Base-by-base conservation (phyloP, 2,329 filamentous ascomycete species). In the Ceratocystis harringtonii region DNA sequence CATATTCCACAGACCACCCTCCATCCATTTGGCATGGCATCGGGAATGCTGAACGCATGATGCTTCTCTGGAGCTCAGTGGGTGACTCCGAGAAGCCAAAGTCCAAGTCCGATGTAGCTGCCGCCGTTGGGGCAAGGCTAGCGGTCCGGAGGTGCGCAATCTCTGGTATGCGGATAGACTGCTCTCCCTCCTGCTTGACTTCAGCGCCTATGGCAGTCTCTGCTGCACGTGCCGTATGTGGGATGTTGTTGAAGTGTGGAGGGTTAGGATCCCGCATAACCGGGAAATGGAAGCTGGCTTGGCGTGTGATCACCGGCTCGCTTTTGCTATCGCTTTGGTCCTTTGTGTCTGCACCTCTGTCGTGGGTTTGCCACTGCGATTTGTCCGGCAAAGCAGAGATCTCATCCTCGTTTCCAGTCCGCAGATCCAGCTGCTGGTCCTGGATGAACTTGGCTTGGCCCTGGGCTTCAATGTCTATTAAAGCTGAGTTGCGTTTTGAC, bases 1-100 rank as follows among this genome's bases (percentile, higher is more conserved):
- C 91, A 74, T 96, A 96, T 75, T 96, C 92, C 15, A 94, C 90
- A 69, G 84, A 88, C 90, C 92, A 96, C 65, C 91, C 89, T 69
- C 90, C 87, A 69, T 86, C 83, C 67, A 85, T 85, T 75, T 85
- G 80, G 71, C 84, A 80, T 41, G 82, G 81, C 44, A 84, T 78
- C 0, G 92, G 83, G 73, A 95, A 95, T 0, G 91, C 91, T 72
- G 94, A 96, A 17, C 90, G 88, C 85, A 95, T 92, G 62, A 95
- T 78, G 70, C 84, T 90, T 79, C 92, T 92, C 72, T 95, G 90
- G 75, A 95, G 90, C 70, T 92, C 86, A 0, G 89, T 92, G 6
- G 91, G 90, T 30, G 90, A 92, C 68, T 84, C 83, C 0, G 89
- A 87, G 75, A 95, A 95, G 19, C 90, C 90, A 72, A 89, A 89